Evolutionary conservation across 768 basidiomycete species (phyloP), one percentile per base, ranked within the genome.

Genomic region (Naematelia encephala): DNA sequence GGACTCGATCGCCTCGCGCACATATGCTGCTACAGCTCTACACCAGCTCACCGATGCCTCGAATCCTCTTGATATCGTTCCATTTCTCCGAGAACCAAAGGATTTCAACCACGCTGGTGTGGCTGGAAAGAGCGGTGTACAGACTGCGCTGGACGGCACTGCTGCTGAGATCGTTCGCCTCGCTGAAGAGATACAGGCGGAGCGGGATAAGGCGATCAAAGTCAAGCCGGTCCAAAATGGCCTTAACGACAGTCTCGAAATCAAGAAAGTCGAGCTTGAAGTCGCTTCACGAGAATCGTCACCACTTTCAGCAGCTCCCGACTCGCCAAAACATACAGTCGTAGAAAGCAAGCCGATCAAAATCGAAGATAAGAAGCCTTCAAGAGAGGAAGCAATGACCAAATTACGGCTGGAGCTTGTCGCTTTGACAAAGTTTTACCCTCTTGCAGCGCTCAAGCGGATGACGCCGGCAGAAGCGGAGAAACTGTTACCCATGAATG

Each of bases 391-490:
- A 34, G 34, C 44, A 13, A 27, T 60, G 27, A 56, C 48, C 11
- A 25, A 42, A 21, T 25, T 73, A 22, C 29, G 72, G 51, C 54
- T 73, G 28, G 72, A 73, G 54, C 50, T 73, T 21, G 52, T 73
- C 0, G 65, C 64, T 5, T 43, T 73, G 55, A 56, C 57, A 54
- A 73, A 73, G 51, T 73, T 69, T 49, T 73, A 70, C 50, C 72
- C 72, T 19, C 47, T 73, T 21, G 62, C 69, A 5, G 69, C 67
- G 39, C 51, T 73, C 26, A 62, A 62, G 51, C 68, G 68, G 61
- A 66, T 73, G 62, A 56, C 56, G 4, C 55, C 57, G 51, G 55
- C 53, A 19, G 60, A 67, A 19, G 72, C 72, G 27, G 59, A 59
- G 21, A 65, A 51, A 50, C 48, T 73, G 52, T 57, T 73, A 25